Evolutionary conservation across 106 monocot species (phyloP), one percentile per base, ranked within the genome.

Genomic region (Apostasia ramifera): DNA sequence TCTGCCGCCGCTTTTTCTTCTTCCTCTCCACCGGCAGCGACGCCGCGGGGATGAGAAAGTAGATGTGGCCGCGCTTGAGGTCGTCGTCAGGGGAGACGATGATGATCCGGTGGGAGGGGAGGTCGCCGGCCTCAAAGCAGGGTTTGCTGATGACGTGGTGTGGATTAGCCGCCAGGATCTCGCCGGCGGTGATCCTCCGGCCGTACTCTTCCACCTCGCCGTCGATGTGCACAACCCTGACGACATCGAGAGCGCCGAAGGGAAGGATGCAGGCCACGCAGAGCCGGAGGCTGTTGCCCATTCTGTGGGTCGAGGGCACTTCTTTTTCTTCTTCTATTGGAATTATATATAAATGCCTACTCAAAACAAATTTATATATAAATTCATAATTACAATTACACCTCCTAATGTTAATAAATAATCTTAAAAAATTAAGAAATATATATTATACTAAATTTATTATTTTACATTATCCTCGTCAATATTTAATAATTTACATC

Each of bases 231-330:
- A 87, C 86, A 14, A 87, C 56, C 13, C 86, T 61, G 57, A 83
- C 56, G n/a, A 87, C 69, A 56, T 87, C 86, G 10, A 86, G 70
- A 0, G 86, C 73, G 14, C 86, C 86, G 45, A 80, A 86, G 15
- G 82, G 86, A 12, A 86, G 72, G 3, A 80, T 54, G 61, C 86
- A 86, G 39, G 86, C 76, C 67, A 86, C 40, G 62, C 79, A 86
- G 15, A 79, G 77, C 46, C 82, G 43, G 3, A 86, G 70, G 73
- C 86, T 86, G 65, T 82, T 86, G 44, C 86, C 86, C 86, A 86
- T 85, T 14, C 8, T 62, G 38, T 55, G 26, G 37, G 26, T 26
- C 26, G 26, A 26, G 26, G 26, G 26, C 26, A 26, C 26, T 26
- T 26, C 26, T 26, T 26, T 0, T 26, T 26, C 26, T 26, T 26